Base-by-base conservation (phyloP, 1,284 basidiomycete genomes). In the Ceratobasidium sp. region DNA sequence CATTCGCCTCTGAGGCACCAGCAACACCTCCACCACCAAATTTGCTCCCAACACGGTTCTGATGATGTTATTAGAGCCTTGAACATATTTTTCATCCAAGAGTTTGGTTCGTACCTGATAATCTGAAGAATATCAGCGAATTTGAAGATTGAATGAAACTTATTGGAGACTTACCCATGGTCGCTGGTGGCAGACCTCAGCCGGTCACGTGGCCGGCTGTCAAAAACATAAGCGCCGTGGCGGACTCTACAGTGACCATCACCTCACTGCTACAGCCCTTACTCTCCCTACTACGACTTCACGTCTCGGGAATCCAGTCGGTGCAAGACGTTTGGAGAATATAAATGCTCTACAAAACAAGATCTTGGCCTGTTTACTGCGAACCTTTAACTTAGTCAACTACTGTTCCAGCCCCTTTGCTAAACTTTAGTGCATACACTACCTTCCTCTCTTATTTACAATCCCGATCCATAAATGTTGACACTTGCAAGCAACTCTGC, bases 11-110 rank as follows among this genome's bases (percentile, higher is more conserved):
- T 44, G 93, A 95, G 33, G 94, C 94, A 46, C 96, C 95, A 64
- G 95, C 94, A 73, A 97, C 95, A 89, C 96, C 97, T 84, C 96
- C 96, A 79, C 96, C 95, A 81, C 97, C 96, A 84, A 98, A 97
- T 85, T 97, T 98, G 73, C 95, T 97, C 69, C 96, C 96, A 72
- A 97, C 96, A 85, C 95, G 94, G 89, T 97, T 97, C 94, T 97
- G 39, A 53, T 60, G 58, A 51, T 33, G n/a, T 23, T 20, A 26
- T 53, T 9, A 58, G 56, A 20, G 33, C 33, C 46, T 23, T 12
- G n/a, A 4, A 13, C 28, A 33, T 33, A 26, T 33, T 5, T 5
- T 58, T 28, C 42, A 46, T 53, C 33, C 4, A 33, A 10, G 56
- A 33, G 2, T 58, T n/a, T 23, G 10, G 42, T 39, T 76, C 82